A percentile compares a stretch with the other conserved stretches of the same genome.
These are phyloP conservation scores for Phytopythium delawarense DNA, from an alignment of 352 stramenopile genomes.

Conservation along the genomic window DNA sequence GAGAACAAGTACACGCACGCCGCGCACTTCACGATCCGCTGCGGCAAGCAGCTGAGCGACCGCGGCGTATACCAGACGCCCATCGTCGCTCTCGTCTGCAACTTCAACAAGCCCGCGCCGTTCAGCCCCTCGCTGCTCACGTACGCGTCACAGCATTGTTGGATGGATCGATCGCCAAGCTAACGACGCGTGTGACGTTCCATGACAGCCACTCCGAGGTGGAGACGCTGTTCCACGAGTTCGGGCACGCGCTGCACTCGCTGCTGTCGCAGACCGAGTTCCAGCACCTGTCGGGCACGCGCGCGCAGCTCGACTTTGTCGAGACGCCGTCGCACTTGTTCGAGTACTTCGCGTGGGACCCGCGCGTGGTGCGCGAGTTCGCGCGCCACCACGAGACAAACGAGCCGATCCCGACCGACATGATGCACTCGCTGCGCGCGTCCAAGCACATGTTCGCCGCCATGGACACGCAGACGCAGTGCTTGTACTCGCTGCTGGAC, in stretches of 20 bases:
- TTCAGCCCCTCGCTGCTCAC: constrained; percentile 67
- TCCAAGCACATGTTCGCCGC: constrained; percentile 89
- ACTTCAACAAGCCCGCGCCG: constrained; percentile 80
- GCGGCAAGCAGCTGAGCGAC: constrained; percentile 66
- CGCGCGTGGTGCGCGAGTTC: constrained; percentile 81
- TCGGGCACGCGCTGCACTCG: constrained; percentile 97
- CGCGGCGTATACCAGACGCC: constrained; percentile 88
- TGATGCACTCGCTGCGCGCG: constrained; percentile 67
- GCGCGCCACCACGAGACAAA: constrained; percentile 80
- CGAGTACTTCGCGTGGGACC: constrained; percentile 96
- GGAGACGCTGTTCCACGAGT: constrained; percentile 98
- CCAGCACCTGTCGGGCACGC: constrained; percentile 96
- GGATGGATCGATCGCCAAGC: neutral
- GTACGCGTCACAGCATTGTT: constrained; percentile 17
- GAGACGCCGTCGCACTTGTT: constrained; percentile 96
- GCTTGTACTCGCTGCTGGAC: constrained; percentile 79
- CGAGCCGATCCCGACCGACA: constrained; percentile 64
- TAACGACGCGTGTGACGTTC: constrained; percentile 16
- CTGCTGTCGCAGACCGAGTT: constrained; percentile 94
- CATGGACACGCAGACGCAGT: constrained; percentile 87
- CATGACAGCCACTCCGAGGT: constrained; percentile 89
- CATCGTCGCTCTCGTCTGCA: constrained; percentile 92
- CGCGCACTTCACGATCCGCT: constrained; percentile 96
- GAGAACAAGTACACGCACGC: constrained; percentile 83
- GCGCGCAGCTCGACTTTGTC: constrained; percentile 94